Percentiles rank a stretch among this genome's conserved stretches.
Evolutionary conservation across 163 green algal genomes (phyloP).

Genomic region (Scenedesmus sp.): DNA sequence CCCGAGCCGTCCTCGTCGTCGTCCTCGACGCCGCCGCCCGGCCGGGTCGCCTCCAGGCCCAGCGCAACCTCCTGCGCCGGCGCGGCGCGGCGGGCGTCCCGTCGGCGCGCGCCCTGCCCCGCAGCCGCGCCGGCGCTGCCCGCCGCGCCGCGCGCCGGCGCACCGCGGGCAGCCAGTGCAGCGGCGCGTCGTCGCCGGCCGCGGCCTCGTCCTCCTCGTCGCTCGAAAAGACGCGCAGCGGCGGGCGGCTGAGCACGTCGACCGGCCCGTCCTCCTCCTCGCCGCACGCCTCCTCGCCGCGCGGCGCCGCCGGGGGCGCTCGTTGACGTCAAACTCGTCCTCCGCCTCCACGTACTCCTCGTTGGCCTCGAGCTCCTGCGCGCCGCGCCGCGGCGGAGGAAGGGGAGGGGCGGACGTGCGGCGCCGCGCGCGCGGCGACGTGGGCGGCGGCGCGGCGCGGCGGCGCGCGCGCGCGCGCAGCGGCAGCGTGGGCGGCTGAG

Average conservation of each 20-base stretch:
- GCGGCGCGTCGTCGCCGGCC: slow-evolving; percentile 18
- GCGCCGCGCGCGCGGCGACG: too few relatives aligned
- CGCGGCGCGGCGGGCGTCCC: too few relatives aligned
- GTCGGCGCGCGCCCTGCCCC: too few relatives aligned
- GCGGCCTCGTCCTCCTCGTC: slow-evolving; percentile 51
- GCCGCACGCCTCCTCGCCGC: background rate
- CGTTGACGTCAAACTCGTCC: slow-evolving; percentile 86
- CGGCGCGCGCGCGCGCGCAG: too few relatives aligned
- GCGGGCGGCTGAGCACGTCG: slow-evolving; percentile 53
- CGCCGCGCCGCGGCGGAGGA: background rate
- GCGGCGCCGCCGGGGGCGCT: slow-evolving; percentile 25
- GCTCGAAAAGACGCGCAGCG: slow-evolving; percentile 44
- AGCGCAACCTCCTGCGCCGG: too few relatives aligned
- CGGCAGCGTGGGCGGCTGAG: background rate
- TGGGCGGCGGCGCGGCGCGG: too few relatives aligned
- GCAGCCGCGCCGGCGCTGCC: too few relatives aligned
- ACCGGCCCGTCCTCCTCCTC: slow-evolving; percentile 44
- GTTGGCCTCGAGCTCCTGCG: slow-evolving; percentile 81
- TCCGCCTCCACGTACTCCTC: slow-evolving; percentile 86
- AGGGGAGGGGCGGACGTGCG: background rate
- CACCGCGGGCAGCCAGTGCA: slow-evolving; percentile 53
- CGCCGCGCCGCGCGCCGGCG: too few relatives aligned
- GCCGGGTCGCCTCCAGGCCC: too few relatives aligned
- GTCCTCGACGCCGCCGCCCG: background rate
- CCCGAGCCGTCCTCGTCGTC: slow-evolving; percentile 18